Evolutionary conservation across 176 grass and related monocot genomes (phyloP), one percentile per base, ranked within the genome.

Genomic region (Oryza glumipatula): DNA sequence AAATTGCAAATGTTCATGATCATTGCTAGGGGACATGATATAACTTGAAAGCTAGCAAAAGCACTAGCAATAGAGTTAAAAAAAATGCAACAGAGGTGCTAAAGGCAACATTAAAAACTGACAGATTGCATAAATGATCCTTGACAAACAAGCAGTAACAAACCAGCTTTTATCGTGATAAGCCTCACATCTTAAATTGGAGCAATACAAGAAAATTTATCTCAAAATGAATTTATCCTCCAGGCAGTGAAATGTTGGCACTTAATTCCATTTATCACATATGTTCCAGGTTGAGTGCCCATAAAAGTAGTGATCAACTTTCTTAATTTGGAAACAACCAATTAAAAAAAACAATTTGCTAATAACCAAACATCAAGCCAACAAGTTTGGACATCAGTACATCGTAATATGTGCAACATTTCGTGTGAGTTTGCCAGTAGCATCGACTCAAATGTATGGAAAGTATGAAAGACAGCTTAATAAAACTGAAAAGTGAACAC

Each of bases 1-100:
- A 16, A 72, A 68, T 5, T 44, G 16, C 33, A 73, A 28, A 73
- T 72, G 22, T 58, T 86, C 76, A 64, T 78, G 79, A 41, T 73
- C 54, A 38, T 30, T 43, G 30, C 26, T 65, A 12, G 39, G 13
- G 16, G 69, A 14, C 39, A 45, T 45, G 44, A 44, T 10, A 44
- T 10, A 71, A 72, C 21, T 14, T 12, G 75, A 35, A 58, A 9
- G 4, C 16, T 48, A 51, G 23, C 21, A 83, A 45, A 66, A 30
- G n/a, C 11, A 44, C 43, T 44, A 44, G 43, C 43, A 44, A 44
- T 9, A 10, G 43, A 44, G 9, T 44, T 44, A 44, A 44, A 11
- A 9, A 44, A 44, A 44, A 44, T 44, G 43, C 9, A 44, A 44
- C 43, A 44, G 43, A 44, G 47, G 47, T 49, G n/a, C 6, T 45